Evolutionary conservation across 2,329 filamentous ascomycete genomes (phyloP).

Genomic region (Stemphylium lycopersici): DNA sequence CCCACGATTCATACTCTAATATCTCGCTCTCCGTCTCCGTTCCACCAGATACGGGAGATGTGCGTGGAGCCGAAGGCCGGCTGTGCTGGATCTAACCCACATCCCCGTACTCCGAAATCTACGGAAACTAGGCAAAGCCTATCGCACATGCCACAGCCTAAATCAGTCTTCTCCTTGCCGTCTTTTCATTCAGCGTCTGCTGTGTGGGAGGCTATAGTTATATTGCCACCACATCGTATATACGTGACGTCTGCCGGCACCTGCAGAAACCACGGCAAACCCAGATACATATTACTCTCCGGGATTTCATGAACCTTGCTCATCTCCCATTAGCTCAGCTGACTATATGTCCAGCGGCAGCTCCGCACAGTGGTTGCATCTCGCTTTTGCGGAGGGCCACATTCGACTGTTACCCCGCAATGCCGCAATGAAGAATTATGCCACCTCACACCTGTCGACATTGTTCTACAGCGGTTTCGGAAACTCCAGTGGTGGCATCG

Average conservation of each 20-base stretch:
- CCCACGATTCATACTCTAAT: neutral
- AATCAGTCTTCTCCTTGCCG: neutral
- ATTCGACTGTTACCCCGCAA: neutral
- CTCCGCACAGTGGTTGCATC: neutral
- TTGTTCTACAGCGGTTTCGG: no score
- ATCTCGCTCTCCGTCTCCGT: slow-evolving; percentile 2
- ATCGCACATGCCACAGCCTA: neutral
- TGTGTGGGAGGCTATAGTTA: neutral
- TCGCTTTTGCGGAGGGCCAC: neutral
- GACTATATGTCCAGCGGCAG: neutral
- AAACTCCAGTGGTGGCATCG: no score
- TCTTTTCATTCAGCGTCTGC: neutral
- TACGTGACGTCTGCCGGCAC: neutral
- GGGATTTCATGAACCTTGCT: neutral
- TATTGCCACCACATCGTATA: neutral
- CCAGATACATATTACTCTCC: neutral
- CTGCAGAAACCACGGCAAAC: neutral
- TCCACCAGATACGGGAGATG: slow-evolving; percentile 20
- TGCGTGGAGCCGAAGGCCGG: slow-evolving; percentile 33
- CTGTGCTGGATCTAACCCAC: slow-evolving; percentile 12
- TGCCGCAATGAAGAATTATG: no score
- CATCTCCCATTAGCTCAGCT: neutral
- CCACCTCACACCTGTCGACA: no score
- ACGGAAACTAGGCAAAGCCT: slow-evolving; percentile 8
- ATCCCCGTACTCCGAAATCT: slow-evolving; percentile 21